Percentiles rank a stretch among this genome's conserved stretches.
Evolutionary conservation across 176 grass and related monocot species (phyloP).

Genomic region (Oryza nivara): DNA sequence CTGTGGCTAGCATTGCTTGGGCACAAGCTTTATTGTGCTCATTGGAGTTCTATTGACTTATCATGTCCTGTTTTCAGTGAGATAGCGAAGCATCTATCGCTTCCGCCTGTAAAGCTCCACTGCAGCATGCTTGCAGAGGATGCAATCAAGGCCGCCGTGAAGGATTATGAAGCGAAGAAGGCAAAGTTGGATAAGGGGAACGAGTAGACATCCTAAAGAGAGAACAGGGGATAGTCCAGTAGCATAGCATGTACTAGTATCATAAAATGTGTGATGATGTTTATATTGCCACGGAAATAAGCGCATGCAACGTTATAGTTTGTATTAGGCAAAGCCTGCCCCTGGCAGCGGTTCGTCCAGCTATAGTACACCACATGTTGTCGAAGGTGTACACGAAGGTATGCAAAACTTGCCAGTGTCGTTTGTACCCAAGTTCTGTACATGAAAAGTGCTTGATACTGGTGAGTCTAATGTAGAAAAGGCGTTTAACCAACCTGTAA

Average conservation of each 20-base stretch:
- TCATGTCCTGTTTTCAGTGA: slow-evolving; percentile 44
- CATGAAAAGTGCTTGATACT: background rate
- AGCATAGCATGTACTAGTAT: background rate
- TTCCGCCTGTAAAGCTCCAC: slow-evolving; percentile 92
- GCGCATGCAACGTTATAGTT: background rate
- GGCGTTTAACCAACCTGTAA: background rate
- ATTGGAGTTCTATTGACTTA: background rate
- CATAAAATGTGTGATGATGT: background rate
- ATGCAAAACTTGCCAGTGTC: background rate
- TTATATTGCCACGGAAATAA: background rate
- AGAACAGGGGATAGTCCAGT: background rate
- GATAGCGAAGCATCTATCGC: slow-evolving; percentile 87
- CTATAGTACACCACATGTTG: background rate
- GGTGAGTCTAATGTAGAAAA: background rate
- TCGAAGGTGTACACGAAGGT: background rate
- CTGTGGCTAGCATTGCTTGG: background rate
- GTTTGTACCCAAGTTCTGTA: background rate
- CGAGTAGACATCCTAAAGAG: background rate
- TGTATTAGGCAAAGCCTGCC: background rate
- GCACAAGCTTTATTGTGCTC: background rate
- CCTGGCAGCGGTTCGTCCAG: background rate
- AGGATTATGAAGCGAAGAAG: slow-evolving; percentile 83
- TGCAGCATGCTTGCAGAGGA: slow-evolving; percentile 99
- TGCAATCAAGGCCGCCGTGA: slow-evolving; percentile 87
- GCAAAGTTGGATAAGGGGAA: slow-evolving; percentile 32